These are phyloP conservation scores for Fusarium keratoplasticum DNA, from an alignment of 2,329 filamentous ascomycete species.

Conservation along the genomic window DNA sequence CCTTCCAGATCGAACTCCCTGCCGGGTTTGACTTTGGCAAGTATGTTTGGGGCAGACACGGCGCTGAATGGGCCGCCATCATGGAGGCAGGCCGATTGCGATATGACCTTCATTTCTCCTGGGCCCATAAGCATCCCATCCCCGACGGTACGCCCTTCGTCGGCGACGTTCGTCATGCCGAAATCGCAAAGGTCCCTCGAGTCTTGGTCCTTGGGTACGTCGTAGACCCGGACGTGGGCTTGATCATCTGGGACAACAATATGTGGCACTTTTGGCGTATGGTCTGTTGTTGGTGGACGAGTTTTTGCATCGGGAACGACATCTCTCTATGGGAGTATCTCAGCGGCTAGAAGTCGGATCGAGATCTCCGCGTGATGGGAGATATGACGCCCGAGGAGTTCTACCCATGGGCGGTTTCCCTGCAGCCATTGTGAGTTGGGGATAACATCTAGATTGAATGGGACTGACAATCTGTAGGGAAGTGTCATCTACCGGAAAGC, in stretches of 20 bases:
- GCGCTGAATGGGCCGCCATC: not conserved
- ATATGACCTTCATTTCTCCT: no score
- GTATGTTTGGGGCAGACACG: not conserved
- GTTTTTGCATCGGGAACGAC: no score
- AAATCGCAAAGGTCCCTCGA: not conserved
- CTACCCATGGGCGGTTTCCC: no score
- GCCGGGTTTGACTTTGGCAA: not conserved
- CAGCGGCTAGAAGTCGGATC: no score
- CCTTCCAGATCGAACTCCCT: not conserved
- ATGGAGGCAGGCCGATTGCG: no score
- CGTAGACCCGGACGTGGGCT: not conserved
- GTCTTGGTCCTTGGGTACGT: not conserved
- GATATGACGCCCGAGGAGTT: no score
- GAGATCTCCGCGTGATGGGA: no score
- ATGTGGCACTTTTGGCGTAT: not conserved
- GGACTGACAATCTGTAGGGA: no score
- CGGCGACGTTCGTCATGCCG: not conserved
- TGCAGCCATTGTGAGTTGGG: no score
- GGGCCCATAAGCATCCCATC: not conserved
- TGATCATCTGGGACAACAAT: accelerated
- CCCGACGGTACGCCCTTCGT: not conserved
- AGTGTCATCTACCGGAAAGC: no score
- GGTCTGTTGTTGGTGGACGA: not conserved
- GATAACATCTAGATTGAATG: no score
- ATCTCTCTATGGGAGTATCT: no score